Evolutionary conservation across 2,329 filamentous ascomycete genomes (phyloP).

Genomic region (Cytospora chrysosperma): DNA sequence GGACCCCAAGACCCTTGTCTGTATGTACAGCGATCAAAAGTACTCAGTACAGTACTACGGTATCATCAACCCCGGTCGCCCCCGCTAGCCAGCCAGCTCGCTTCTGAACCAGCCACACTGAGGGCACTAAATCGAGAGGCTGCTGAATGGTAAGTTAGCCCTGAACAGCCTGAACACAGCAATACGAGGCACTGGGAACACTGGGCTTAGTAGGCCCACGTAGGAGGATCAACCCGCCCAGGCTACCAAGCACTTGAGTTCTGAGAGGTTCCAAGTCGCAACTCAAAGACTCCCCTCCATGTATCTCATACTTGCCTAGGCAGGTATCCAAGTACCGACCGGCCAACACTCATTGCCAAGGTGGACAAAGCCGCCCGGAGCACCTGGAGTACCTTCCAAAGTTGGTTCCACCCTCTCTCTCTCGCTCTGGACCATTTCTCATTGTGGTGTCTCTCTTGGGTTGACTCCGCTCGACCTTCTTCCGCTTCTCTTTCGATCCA

Average conservation of each 20-base stretch:
- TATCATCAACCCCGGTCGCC: slow-evolving; percentile 12
- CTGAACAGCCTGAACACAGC: neutral
- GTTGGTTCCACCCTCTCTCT: slow-evolving; percentile 6
- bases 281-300: neutral
- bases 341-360: neutral
- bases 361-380: slow-evolving; percentile 7
- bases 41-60: neutral
- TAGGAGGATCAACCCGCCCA: neutral
- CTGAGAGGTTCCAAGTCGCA: neutral
- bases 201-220: neutral
- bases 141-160: neutral
- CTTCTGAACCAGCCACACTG: slow-evolving; percentile 5
- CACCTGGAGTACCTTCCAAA: slow-evolving; percentile 5
- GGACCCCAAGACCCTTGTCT: neutral
- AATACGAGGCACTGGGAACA: slow-evolving; percentile 3
- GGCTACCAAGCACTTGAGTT: neutral
- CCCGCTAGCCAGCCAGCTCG: neutral
- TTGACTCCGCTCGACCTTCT: slow-evolving; percentile 16
- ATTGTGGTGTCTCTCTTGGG: neutral
- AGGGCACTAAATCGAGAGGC: neutral
- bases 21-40: neutral
- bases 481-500: slow-evolving; percentile 16
- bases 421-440: neutral
- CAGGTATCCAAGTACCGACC: neutral
- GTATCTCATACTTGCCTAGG: neutral